These are phyloP conservation scores for Arxiozyma slooffiae DNA, from an alignment of 1,139 yeast species.

Conservation along the genomic window DNA sequence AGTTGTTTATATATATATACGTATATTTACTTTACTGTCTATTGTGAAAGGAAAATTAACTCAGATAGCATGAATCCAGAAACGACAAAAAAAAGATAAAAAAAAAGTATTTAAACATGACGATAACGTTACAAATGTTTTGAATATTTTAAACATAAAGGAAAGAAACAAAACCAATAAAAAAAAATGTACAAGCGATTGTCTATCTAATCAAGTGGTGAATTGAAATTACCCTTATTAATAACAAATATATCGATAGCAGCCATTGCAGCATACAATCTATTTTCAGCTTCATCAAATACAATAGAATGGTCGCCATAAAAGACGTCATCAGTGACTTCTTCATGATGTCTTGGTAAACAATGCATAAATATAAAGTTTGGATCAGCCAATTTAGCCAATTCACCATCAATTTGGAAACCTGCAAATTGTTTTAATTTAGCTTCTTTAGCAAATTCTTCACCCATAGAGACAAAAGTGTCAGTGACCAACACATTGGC, in stretches of 20 bases:
- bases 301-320: slow-evolving; percentile 78
- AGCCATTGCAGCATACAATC: slow-evolving; percentile 93
- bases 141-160: background rate
- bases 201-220: background rate
- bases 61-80: background rate
- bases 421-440: slow-evolving; percentile 77
- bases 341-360: slow-evolving; percentile 89
- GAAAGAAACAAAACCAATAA: background rate
- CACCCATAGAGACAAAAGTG: slow-evolving; percentile 97
- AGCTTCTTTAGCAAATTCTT: slow-evolving; percentile 64
- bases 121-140: slow-evolving; percentile 1
- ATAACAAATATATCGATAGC: slow-evolving; percentile 82
- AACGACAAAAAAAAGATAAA: background rate
- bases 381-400: slow-evolving; percentile 50
- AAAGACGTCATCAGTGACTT: slow-evolving; percentile 86
- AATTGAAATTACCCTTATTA: slow-evolving; percentile 54
- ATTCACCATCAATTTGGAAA: slow-evolving; percentile 65
- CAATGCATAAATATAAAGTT: slow-evolving; percentile 95
- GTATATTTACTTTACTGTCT: too few species aligned
- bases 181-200: background rate
- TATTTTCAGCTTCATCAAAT: slow-evolving; percentile 90
- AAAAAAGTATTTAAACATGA: background rate
- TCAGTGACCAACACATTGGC: slow-evolving; percentile 91
- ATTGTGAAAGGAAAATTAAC: background rate
- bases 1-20: background rate